Base-by-base conservation (phyloP, 768 basidiomycete species). In the Phlebiopsis gigantea region DNA sequence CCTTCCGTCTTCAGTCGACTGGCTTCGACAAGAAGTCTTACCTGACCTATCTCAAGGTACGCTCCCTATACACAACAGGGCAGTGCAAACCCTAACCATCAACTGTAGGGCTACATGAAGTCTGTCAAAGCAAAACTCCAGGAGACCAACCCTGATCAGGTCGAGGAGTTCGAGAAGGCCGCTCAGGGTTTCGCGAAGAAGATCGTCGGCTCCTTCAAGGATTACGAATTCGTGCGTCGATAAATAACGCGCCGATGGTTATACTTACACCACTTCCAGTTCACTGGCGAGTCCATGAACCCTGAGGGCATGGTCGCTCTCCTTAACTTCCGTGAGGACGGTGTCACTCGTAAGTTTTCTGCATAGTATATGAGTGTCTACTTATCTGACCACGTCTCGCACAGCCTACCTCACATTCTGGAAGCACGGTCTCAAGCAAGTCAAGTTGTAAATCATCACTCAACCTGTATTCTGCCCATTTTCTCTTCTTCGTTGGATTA, bases 221-320 rank as follows among this genome's bases (percentile, higher is more conserved):
- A 98, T 71, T 97, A 80, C 69, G 93, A 98, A 75, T 97, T 98
- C 72, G 89, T 92, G 58, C 61, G 88, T 72, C 47, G 21, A 17
- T 6, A 15, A 26, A 41, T 7, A 48, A 3, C 2, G 17, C 8
- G 10, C 19, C 39, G n/a, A 5, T 28, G 12, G 28, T 50, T 41
- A 21, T 14, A 41, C 53, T 44, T 8, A 54, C 29, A 2, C 17
- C 21, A 12, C 19, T 10, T 41, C 12, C 50, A 90, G 88, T 90
- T 82, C 75, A 81, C 77, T 49, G 85, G 90, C 57, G 86, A 86
- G 69, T 65, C 53, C 42, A 88, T 90, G 88, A 81, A 92, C 69
- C 75, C 83, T n/a, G 90, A 97, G 4, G 96, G 95, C 56, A 89
- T 96, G 92, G 81, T 98, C 63, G 91, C 86, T 44, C 81, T 98